phyloP scores from a whole-genome alignment of 352 stramenopile genomes.

The Globisporangium megalacanthum region DNA sequence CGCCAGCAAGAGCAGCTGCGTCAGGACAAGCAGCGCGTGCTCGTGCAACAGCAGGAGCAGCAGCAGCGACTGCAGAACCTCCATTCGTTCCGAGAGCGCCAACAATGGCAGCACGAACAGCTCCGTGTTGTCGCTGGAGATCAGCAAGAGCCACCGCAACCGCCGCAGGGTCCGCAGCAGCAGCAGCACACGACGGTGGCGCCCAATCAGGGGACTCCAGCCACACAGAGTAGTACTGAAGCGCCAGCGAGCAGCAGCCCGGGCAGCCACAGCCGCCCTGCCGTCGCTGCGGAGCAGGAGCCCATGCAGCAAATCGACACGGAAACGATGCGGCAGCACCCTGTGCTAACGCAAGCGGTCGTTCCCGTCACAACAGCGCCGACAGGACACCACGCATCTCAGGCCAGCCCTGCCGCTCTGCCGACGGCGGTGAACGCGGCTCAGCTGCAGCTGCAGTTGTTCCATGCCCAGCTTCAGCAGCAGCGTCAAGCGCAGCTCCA shows the following conservation, averaged over 20 bases:
- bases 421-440: not conserved
- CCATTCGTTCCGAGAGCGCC: conserved; percentile 3
- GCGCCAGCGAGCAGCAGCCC: not conserved
- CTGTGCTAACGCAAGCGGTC: not conserved
- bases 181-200: not conserved
- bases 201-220: too few relatives aligned
- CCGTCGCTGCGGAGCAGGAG: not conserved
- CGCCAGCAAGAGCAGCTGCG: conserved; percentile 1
- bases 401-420: not conserved
- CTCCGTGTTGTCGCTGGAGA: too few relatives aligned
- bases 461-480: conserved; percentile 7
- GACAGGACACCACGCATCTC: not conserved
- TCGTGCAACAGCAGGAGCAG: conserved; percentile 1
- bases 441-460: not conserved
- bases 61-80: conserved; percentile 6
- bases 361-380: not conserved
- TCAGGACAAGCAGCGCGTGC: conserved; percentile 7
- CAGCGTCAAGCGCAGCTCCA: conserved; percentile 3
- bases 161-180: conserved; percentile 8
- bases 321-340: not conserved
- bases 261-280: not conserved
- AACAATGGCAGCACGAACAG: not conserved
- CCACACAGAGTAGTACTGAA: not conserved
- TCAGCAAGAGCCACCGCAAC: conserved; percentile 8
- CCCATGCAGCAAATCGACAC: not conserved